Evolutionary conservation across 2,329 filamentous ascomycete genomes (phyloP).

Genomic region (Zymoseptoria crescenta): DNA sequence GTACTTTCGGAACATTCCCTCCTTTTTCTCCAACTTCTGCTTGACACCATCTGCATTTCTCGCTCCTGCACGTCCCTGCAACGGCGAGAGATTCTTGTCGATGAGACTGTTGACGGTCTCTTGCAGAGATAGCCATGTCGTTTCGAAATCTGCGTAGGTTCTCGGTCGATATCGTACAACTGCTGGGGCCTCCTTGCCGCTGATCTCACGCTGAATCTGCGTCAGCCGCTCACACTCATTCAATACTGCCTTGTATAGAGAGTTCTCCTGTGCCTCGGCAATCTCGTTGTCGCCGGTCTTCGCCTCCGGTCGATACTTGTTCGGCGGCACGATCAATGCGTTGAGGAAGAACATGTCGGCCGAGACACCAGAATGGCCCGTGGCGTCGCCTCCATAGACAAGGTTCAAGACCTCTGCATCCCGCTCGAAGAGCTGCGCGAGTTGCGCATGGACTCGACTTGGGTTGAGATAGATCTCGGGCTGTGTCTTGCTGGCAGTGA

Average conservation of each 20-base stretch:
- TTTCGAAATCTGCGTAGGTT: conserved; percentile 69
- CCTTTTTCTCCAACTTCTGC: conserved; percentile 96
- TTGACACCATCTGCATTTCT: conserved; percentile 90
- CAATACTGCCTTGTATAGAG: conserved; percentile 76
- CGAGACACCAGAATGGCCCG: conserved; percentile 14
- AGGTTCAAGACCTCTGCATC: conserved; percentile 77
- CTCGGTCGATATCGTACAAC: conserved; percentile 44
- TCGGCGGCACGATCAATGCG: conserved; percentile 80
- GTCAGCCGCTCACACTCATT: conserved; percentile 65
- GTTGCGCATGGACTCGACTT: conserved; percentile 71
- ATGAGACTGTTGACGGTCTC: conserved; percentile 88
- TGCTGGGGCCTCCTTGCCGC: conserved; percentile 32
- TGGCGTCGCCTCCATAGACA: conserved; percentile 51
- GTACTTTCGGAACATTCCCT: conserved; percentile 95
- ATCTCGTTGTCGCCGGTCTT: conserved; percentile 73
- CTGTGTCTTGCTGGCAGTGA: conserved; percentile 34
- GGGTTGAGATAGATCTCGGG: conserved; percentile 71
- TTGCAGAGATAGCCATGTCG: conserved; percentile 75
- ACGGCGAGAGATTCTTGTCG: conserved; percentile 78
- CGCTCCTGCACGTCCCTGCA: conserved; percentile 68
- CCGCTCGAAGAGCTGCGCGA: conserved; percentile 74
- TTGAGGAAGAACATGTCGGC: conserved; percentile 89
- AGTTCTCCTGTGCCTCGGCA: conserved; percentile 82
- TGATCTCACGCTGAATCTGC: conserved; percentile 64
- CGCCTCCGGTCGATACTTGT: conserved; percentile 81